These are phyloP conservation scores for Aspergillus pseudoviridinutans DNA, from an alignment of 2,329 filamentous ascomycete species.

Conservation along the genomic window DNA sequence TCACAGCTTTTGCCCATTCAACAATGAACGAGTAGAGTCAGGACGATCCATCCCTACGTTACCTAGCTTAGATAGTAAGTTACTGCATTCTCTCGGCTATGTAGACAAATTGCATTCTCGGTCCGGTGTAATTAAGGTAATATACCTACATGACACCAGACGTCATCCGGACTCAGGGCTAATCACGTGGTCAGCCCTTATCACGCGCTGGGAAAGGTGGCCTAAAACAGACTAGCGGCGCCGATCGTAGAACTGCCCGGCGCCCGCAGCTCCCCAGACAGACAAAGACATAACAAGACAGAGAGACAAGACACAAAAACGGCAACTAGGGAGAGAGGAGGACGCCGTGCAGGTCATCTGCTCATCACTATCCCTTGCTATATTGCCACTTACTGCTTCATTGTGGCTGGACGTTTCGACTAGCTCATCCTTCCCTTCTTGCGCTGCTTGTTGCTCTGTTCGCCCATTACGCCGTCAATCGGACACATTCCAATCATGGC, in stretches of 20 bases:
- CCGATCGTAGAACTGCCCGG: conserved; percentile 15
- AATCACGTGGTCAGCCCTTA: conserved; percentile 22
- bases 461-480: background rate
- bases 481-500: conserved; percentile 30
- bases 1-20: background rate
- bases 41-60: background rate
- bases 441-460: conserved; percentile 1
- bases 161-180: background rate
- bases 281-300: conserved; percentile 2
- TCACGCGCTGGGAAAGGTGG: conserved; percentile 5
- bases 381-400: background rate
- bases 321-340: background rate
- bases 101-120: background rate
- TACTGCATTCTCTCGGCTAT: background rate
- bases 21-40: background rate
- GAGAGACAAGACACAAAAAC: background rate
- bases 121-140: no score
- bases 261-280: conserved; percentile 18
- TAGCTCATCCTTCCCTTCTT: background rate
- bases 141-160: no score
- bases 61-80: background rate
- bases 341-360: background rate
- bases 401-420: background rate
- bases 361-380: background rate
- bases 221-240: conserved; percentile 18